Base-by-base conservation (phyloP, 2,329 filamentous ascomycete genomes). In the Malbranchea cinnamomea region DNA sequence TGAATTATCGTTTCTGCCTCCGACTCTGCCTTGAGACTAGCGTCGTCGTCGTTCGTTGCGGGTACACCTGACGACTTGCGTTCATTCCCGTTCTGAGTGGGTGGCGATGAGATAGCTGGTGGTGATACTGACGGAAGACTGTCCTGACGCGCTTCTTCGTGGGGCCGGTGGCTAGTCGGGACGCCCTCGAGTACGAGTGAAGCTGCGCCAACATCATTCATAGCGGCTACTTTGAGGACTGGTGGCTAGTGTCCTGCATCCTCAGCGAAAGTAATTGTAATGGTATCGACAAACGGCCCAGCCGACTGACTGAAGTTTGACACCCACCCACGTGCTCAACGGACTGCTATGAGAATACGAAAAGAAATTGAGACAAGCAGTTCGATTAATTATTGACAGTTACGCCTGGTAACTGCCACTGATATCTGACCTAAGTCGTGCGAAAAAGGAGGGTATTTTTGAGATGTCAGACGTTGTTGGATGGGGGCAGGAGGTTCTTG, bases 1-100 rank as follows among this genome's bases (percentile, higher is more conserved):
- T 62, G 57, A 33, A 63, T 63, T 35, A 62, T 57, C 12, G 59
- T 63, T 44, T 63, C 59, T 31, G 59, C 59, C 46, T 63, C 59
- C 25, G 59, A 62, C 42, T 63, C 59, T 28, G 56, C 56, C 35
- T 52, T 53, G 35, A 54, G 53, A 32, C 44, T 44, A 14, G 46
- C 46, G 16, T 47, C 54, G 32, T 59, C 50, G 16, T 45, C 37
- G 23, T 29, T 35, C 13, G 38, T 34, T n/a, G n/a, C n/a, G n/a
- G n/a, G n/a, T n/a, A n/a, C 33, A 23, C 36, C 36, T 14, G 12
- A 22, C 12, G 22, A 24, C 12, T 17, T 20, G 15, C 15, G 20
- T 18, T 23, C 30, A 21, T 14, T 25, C 30, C 23, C 34, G 28
- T 23, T 30, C 13, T 24, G 26, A 10, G 21, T 19, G 13, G 17